Evolutionary conservation across 345 rosid species (phyloP).

Genomic region (Bruguiera sexangula): DNA sequence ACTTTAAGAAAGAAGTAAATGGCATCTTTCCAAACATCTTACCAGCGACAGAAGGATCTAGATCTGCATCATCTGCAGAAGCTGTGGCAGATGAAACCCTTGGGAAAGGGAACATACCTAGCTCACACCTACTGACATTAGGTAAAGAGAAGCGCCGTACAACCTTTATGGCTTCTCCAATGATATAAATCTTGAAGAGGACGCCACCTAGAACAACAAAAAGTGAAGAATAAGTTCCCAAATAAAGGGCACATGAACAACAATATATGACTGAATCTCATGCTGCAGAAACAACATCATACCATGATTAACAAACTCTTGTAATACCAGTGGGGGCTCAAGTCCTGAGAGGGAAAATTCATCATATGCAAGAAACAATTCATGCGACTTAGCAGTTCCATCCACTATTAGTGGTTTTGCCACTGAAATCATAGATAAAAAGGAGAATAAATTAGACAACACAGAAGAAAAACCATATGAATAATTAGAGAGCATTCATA

Average conservation of each 20-base stretch:
- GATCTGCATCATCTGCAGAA: constrained; percentile 76
- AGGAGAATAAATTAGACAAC: constrained; percentile 4
- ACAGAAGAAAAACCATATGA: background rate
- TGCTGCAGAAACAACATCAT: constrained; percentile 12
- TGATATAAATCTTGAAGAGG: constrained; percentile 74
- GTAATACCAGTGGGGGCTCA: constrained; percentile 80
- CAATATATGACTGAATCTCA: background rate
- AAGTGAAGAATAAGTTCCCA: constrained; percentile 5
- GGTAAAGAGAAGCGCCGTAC: constrained; percentile 79
- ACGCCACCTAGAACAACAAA: constrained; percentile 57
- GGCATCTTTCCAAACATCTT: constrained; percentile 12
- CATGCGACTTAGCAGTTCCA: constrained; percentile 87
- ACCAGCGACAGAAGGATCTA: constrained; percentile 79
- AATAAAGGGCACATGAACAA: constrained; percentile 2
- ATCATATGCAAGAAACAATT: constrained; percentile 77
- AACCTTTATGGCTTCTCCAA: constrained; percentile 81
- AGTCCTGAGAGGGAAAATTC: constrained; percentile 62
- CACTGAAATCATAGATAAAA: constrained; percentile 41
- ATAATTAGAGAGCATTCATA: background rate
- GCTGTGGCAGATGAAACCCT: constrained; percentile 88
- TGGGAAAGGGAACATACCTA: constrained; percentile 61
- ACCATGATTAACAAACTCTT: constrained; percentile 97
- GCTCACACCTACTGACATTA: constrained; percentile 53
- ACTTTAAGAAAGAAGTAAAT: background rate
- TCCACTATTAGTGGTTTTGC: constrained; percentile 88